Base-by-base conservation (phyloP, 306 rosid species). In the Gillenia trifoliata region DNA sequence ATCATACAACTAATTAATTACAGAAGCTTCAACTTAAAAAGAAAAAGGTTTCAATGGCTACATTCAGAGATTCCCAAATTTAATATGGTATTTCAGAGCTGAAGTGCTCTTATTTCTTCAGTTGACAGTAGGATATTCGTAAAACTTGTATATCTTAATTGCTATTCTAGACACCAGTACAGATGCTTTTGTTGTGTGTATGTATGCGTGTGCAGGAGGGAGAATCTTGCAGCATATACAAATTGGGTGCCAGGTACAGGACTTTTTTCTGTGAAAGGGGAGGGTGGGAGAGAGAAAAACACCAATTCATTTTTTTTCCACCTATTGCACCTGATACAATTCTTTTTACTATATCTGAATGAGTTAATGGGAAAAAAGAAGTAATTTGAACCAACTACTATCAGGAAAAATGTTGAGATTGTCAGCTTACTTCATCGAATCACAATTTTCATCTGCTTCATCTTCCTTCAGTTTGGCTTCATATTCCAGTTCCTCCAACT, bases 401-500 rank as follows among this genome's bases (percentile, higher is more conserved):
- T 73, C 20, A 6, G 33, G 62, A 30, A 17, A 30, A 74, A 57
- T 73, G 74, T 60, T 81, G 77, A 80, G 75, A 73, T 45, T 8
- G 66, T 34, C 64, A 71, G 36, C 96, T 86, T 87, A 94, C 99
- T 75, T 90, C 68, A 64, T 75, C 73, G 85, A 72, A 73, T 87
- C 91, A 75, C 77, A 64, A 77, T 81, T 83, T 62, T 88, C 95
- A 68, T 81, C 95, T 68, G 83, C 92, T 61, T 90, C 93, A 70
- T 86, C 93, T 78, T 91, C 98, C 84, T 84, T 92, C 85, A 73
- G 85, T 83, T 64, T 91, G 71, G 99, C 99, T 85, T 90, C 97
- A 70, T 78, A 74, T 70, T 92, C 99, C 29, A 90, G 92, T 36
- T 94, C 99, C 88, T 88, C 99, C 96, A 94, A 86, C 97, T 92